Percentiles rank a stretch among this genome's conserved stretches.
Evolutionary conservation across 2,329 filamentous ascomycete species (phyloP).

Genomic region (Penicillium polonicum): DNA sequence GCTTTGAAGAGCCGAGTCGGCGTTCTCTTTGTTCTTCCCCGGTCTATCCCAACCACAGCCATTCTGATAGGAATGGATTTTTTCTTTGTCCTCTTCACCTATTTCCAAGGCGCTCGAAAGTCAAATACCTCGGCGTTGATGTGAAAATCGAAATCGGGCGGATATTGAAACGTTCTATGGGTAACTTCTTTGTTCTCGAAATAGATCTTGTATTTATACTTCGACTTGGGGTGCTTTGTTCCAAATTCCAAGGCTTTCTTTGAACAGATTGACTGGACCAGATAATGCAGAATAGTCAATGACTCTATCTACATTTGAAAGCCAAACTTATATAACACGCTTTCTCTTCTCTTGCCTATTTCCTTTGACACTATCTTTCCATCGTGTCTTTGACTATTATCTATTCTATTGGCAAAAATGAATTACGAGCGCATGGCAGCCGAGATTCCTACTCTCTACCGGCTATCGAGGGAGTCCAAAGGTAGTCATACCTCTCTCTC

Average conservation of each 20-base stretch:
- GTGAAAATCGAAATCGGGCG: neutral
- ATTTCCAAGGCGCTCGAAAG: neutral
- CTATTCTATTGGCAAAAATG: neutral
- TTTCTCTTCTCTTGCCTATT: neutral
- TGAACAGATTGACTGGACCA: neutral
- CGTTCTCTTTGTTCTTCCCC: neutral
- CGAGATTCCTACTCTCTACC: neutral
- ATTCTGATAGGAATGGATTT: neutral
- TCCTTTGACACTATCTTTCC: neutral
- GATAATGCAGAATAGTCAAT: neutral
- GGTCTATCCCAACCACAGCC: neutral
- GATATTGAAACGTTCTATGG: neutral
- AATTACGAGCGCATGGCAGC: slow-evolving; percentile 6
- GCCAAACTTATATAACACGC: neutral
- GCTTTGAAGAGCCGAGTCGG: neutral
- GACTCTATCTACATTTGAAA: neutral
- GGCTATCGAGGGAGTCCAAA: neutral
- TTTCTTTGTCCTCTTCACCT: neutral
- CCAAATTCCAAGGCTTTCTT: neutral
- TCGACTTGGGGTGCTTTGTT: neutral
- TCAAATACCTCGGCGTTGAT: neutral
- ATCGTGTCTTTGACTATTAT: neutral
- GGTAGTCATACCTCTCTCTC: neutral
- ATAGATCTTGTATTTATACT: slow-evolving; percentile 4
- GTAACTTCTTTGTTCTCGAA: slow-evolving; percentile 4